Percentiles rank a stretch among this genome's conserved stretches.
phyloP scores from a whole-genome alignment of 768 basidiomycete genomes.

The Pleurotus sapidus region DNA sequence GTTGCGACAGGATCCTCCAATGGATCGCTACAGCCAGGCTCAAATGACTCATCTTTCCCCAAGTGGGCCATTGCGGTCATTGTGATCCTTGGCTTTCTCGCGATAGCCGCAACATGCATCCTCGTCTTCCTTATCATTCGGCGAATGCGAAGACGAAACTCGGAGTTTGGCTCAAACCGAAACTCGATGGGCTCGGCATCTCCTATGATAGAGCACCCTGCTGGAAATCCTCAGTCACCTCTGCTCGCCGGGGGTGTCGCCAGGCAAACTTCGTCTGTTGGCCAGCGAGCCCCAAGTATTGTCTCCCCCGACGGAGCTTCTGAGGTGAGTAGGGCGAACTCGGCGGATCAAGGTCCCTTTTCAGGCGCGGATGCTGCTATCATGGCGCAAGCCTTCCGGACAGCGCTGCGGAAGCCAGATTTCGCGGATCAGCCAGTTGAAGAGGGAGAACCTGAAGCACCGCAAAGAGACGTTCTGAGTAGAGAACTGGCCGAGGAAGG shows the following conservation, averaged over 20 bases:
- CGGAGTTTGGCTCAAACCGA: slow-evolving; percentile 48
- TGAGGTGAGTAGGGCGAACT: slow-evolving; percentile 59
- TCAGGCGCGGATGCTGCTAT: slow-evolving; percentile 86
- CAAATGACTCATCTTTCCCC: slow-evolving; percentile 52
- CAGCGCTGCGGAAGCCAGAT: slow-evolving; percentile 85
- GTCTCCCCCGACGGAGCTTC: slow-evolving; percentile 74
- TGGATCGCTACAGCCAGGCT: slow-evolving; percentile 45
- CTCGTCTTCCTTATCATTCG: slow-evolving; percentile 74
- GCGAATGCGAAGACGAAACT: slow-evolving; percentile 52
- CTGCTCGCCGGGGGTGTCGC: slow-evolving; percentile 27
- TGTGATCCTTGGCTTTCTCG: slow-evolving; percentile 80
- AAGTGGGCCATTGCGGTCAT: slow-evolving; percentile 93
- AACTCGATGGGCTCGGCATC: slow-evolving; percentile 78
- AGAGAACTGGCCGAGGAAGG: slow-evolving; percentile 87
- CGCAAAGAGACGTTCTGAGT: slow-evolving; percentile 46
- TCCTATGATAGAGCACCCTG: slow-evolving; percentile 71
- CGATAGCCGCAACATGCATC: slow-evolving; percentile 66
- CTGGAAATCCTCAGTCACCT: slow-evolving; percentile 44
- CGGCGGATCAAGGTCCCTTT: slow-evolving; percentile 67
- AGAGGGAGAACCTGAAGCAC: slow-evolving; percentile 44
- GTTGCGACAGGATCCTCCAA: slow-evolving; percentile 15
- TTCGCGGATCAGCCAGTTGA: slow-evolving; percentile 70
- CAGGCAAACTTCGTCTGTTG: slow-evolving; percentile 24
- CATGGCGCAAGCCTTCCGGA: slow-evolving; percentile 90
- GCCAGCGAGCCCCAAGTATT: slow-evolving; percentile 34